phyloP scores from a whole-genome alignment of 1,284 basidiomycete genomes.

The Tilletia horrida region DNA sequence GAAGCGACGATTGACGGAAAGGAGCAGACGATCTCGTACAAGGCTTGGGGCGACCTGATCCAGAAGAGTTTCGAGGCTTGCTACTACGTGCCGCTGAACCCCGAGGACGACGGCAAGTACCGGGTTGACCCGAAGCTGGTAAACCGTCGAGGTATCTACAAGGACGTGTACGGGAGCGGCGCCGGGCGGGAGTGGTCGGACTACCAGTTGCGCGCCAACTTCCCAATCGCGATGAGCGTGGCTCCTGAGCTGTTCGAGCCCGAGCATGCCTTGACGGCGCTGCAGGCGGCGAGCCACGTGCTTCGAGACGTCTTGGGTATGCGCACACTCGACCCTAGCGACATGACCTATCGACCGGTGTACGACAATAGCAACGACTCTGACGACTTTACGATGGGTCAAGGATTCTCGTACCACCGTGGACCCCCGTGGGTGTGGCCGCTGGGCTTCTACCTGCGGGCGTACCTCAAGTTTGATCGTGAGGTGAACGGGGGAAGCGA shows the following conservation, averaged over 20 bases:
- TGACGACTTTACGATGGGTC: slow-evolving; percentile 26
- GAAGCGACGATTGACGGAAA: slow-evolving; percentile 69
- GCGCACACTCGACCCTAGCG: slow-evolving; percentile 46
- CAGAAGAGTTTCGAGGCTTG: slow-evolving; percentile 81
- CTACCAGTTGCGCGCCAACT: slow-evolving; percentile 80
- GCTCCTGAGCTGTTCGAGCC: slow-evolving; percentile 91
- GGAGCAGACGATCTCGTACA: slow-evolving; percentile 74
- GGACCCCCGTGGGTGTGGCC: slow-evolving; percentile 90
- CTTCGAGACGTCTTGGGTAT: slow-evolving; percentile 44
- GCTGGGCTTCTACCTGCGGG: slow-evolving; percentile 87
- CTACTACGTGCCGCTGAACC: slow-evolving; percentile 84
- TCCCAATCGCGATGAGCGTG: slow-evolving; percentile 88
- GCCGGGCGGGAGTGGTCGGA: slow-evolving; percentile 75
- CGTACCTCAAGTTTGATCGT: slow-evolving; percentile 63
- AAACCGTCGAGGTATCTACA: slow-evolving; percentile 93
- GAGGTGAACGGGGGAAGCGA: slow-evolving; percentile 21
- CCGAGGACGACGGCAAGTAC: slow-evolving; percentile 70
- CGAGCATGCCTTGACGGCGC: slow-evolving; percentile 68
- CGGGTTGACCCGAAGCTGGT: slow-evolving; percentile 69
- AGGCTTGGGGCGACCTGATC: slow-evolving; percentile 81
- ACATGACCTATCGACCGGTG: slow-evolving; percentile 46
- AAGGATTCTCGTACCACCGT: slow-evolving; percentile 45
- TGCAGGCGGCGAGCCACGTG: slow-evolving; percentile 39
- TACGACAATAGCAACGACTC: slow-evolving; percentile 45
- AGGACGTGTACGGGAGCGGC: slow-evolving; percentile 74